Base-by-base conservation (phyloP, 805 yeast species). In the Tanozyma kutaoensis region DNA sequence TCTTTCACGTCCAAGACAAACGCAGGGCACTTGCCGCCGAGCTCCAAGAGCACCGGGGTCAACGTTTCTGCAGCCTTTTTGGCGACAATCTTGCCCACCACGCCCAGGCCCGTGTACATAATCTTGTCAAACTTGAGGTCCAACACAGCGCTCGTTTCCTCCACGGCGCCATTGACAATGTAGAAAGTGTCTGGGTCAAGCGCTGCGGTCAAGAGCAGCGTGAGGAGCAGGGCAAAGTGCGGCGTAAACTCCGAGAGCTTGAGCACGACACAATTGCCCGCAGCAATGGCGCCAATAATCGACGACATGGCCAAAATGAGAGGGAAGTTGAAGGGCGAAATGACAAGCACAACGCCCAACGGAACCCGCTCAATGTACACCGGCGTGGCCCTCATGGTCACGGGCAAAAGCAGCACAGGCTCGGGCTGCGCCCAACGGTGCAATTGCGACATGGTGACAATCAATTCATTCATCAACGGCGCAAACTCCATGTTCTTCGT, bases 21-120 rank as follows among this genome's bases (percentile, higher is more conserved):
- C 2, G 70, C 80, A 0, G 97, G 97, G 5, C 88, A 76, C 50
- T 88, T 88, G 4, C 97, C 97, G 28, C 97, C 96, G 24, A 86
- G 60, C 52, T 86, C 97, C 34, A 86, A 62, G 8, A 79, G 52
- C 9, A 67, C 66, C 1, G 97, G 96, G 1, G 94, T 82, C 38
- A 86, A 60, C 13, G 69, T 66, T 50, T 80, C 72, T n/a, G 88
- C 91, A 2, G 96, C 95, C 24, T 79, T 78, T 32, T 61, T 55
- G 15, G 88, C 76, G 19, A 88, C 71, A 28, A 82, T 69, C 20
- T 66, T 69, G 13, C 95, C 97, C 16, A 86, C 94, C 14, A 46
- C 46, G 13, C 68, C 63, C 22, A 79, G 74, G 12, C 97, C 97
- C 4, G 97, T 88, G 50, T 77, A 80, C 50, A 86, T 62, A 33